These are phyloP conservation scores for Metschnikowia arizonensis DNA, from an alignment of 805 yeast genomes.

Conservation along the genomic window DNA sequence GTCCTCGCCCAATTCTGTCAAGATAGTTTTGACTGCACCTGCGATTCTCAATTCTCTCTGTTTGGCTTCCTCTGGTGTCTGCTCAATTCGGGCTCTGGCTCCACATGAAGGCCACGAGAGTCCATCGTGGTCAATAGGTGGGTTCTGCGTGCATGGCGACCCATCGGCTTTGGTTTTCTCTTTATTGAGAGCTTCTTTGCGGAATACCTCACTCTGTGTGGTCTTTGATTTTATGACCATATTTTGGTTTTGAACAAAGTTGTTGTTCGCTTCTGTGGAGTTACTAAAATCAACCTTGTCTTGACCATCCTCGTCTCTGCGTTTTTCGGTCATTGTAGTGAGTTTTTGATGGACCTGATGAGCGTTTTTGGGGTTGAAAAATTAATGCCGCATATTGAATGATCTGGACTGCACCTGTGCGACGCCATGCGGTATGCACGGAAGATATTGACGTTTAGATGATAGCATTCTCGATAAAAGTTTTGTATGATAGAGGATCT, in stretches of 20 bases:
- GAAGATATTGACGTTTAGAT: background rate
- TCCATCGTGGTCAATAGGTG: conserved; percentile 87
- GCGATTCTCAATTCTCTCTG: conserved; percentile 76
- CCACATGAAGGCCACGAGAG: conserved; percentile 92
- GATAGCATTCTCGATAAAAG: too few species aligned
- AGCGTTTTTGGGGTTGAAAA: background rate
- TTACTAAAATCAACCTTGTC: background rate
- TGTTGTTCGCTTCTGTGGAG: background rate
- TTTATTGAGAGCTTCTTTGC: conserved; percentile 45
- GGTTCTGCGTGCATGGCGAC: conserved; percentile 74
- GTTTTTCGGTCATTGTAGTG: conserved; percentile 1
- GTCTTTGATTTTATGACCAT: conserved; percentile 21
- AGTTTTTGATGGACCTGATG: background rate
- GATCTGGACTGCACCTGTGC: conserved; percentile 3
- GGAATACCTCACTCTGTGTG: conserved; percentile 13
- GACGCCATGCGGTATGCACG: background rate
- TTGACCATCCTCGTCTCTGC: background rate
- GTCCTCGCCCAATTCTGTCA: conserved; percentile 89
- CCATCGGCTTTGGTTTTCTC: conserved; percentile 74
- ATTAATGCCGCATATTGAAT: conserved; percentile 1
- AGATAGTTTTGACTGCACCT: conserved; percentile 71
- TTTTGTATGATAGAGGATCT: background rate
- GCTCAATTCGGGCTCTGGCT: conserved; percentile 71
- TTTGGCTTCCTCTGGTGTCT: conserved; percentile 57
- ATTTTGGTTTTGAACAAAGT: background rate